These are phyloP conservation scores for Annona cherimola DNA, from an alignment of 164 flowering plant genomes.

Conservation along the genomic window DNA sequence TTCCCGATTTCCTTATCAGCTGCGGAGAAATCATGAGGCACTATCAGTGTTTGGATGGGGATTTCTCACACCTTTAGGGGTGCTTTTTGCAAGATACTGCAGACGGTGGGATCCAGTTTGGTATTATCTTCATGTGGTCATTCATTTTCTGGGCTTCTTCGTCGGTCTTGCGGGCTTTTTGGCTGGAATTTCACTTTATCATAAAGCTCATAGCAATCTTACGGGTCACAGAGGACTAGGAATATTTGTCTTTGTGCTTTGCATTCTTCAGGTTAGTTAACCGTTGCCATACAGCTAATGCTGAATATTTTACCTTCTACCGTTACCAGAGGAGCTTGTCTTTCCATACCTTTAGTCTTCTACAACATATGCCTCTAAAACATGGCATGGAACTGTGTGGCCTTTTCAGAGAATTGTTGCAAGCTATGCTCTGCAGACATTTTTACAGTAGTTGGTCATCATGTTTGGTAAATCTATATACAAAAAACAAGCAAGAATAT, in stretches of 20 bases:
- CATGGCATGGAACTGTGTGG: neutral
- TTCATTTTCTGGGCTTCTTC: slow-evolving; percentile 64
- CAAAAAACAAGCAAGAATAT: too few relatives aligned
- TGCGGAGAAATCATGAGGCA: slow-evolving; percentile 58
- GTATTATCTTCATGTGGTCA: slow-evolving; percentile 61
- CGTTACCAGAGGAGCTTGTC: neutral
- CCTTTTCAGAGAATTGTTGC: too few relatives aligned
- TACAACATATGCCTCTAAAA: neutral
- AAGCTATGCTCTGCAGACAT: too few relatives aligned
- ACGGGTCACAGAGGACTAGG: slow-evolving; percentile 64
- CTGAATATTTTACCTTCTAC: neutral
- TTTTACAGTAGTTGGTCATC: too few relatives aligned
- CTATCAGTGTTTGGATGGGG: slow-evolving; percentile 78
- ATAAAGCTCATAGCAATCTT: slow-evolving; percentile 26
- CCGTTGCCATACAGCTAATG: neutral
- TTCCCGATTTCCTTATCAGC: slow-evolving; percentile 22
- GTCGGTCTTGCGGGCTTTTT: slow-evolving; percentile 49
- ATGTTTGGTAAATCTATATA: too few relatives aligned
- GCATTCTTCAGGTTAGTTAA: slow-evolving; percentile 68
- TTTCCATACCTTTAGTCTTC: neutral
- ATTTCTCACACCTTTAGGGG: slow-evolving; percentile 66
- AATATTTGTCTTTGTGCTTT: slow-evolving; percentile 46
- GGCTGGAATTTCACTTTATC: slow-evolving; percentile 46
- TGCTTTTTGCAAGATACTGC: slow-evolving; percentile 69
- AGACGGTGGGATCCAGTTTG: slow-evolving; percentile 69